Conservation (phyloP, 768 basidiomycete genomes). For the Bullera alba region DNA sequence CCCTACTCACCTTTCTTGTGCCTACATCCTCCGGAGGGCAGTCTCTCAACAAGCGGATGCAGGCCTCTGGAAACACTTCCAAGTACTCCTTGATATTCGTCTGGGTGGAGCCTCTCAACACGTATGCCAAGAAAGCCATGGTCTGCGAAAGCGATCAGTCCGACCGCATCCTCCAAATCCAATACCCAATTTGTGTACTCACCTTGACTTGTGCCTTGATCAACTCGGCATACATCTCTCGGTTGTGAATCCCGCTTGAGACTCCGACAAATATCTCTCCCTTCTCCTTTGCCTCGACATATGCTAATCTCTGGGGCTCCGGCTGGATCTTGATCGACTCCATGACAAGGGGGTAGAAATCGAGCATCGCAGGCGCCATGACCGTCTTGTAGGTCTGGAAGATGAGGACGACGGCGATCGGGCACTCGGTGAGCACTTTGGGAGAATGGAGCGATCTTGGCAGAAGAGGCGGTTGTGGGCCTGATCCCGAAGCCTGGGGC, state of each 20-base stretch:
- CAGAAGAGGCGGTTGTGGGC: constrained; percentile 53
- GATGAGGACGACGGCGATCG: constrained; percentile 82
- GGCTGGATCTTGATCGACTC: constrained; percentile 71
- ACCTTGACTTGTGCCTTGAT: constrained; percentile 88
- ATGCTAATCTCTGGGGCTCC: constrained; percentile 69
- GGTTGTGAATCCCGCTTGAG: constrained; percentile 65
- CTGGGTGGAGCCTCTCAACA: constrained; percentile 60
- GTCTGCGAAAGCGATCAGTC: constrained; percentile 53
- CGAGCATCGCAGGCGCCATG: constrained; percentile 60
- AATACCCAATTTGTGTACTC: no score
- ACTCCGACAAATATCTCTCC: constrained; percentile 77
- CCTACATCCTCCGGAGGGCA: constrained; percentile 78
- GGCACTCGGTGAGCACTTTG: constrained; percentile 90
- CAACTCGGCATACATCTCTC: constrained; percentile 68
- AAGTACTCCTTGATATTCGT: constrained; percentile 66
- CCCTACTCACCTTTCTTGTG: constrained; percentile 61
- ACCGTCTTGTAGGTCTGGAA: constrained; percentile 69
- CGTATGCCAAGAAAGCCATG: constrained; percentile 84
- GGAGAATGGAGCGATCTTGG: constrained; percentile 76
- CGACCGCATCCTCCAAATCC: no score
- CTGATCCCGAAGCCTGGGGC: constrained; percentile 17
- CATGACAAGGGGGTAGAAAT: constrained; percentile 69
- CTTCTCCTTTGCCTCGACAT: constrained; percentile 71
- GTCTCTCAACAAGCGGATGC: constrained; percentile 83
- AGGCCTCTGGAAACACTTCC: constrained; percentile 69